Evolutionary conservation across 2,329 filamentous ascomycete genomes (phyloP).

Genomic region (Scytalidium sp.): DNA sequence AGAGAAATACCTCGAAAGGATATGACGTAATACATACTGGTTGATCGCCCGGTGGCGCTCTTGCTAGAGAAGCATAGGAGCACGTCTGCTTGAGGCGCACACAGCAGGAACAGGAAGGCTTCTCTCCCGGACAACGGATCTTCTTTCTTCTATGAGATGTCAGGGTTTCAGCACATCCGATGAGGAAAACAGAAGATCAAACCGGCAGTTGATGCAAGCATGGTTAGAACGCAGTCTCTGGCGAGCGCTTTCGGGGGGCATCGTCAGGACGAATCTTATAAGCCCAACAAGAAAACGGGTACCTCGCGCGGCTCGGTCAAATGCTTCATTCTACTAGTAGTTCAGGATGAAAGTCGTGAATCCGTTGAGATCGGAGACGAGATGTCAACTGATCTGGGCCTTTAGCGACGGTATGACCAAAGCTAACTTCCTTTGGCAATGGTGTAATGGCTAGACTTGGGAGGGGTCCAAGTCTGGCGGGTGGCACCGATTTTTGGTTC

Average conservation of each 20-base stretch:
- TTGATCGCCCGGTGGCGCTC: constrained; percentile 36
- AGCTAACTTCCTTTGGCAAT: background rate
- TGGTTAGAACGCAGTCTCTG: constrained; percentile 38
- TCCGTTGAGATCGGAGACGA: too few relatives aligned
- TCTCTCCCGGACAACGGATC: constrained; percentile 49
- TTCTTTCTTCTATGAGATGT: constrained; percentile 40
- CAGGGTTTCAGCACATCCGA: constrained; percentile 2
- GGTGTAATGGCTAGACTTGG: background rate
- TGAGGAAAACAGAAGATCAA: constrained; percentile 10
- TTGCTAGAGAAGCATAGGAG: constrained; percentile 37
- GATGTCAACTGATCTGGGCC: background rate
- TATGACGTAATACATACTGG: constrained; percentile 32
- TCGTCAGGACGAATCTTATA: background rate
- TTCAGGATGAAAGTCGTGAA: too few relatives aligned
- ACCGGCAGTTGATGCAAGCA: constrained; percentile 47
- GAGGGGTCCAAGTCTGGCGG: background rate
- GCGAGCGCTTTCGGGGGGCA: constrained; percentile 16
- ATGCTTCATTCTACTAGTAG: too few relatives aligned
- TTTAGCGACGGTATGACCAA: background rate
- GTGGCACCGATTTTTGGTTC: background rate
- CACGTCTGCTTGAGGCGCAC: constrained; percentile 45
- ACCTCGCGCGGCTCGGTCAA: too few relatives aligned
- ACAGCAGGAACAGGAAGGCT: constrained; percentile 48
- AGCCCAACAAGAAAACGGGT: background rate
- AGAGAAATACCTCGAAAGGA: background rate